Evolutionary conservation across 2,329 filamentous ascomycete genomes (phyloP), one percentile per base, ranked within the genome.

Genomic region (Nectriaceae sp.): DNA sequence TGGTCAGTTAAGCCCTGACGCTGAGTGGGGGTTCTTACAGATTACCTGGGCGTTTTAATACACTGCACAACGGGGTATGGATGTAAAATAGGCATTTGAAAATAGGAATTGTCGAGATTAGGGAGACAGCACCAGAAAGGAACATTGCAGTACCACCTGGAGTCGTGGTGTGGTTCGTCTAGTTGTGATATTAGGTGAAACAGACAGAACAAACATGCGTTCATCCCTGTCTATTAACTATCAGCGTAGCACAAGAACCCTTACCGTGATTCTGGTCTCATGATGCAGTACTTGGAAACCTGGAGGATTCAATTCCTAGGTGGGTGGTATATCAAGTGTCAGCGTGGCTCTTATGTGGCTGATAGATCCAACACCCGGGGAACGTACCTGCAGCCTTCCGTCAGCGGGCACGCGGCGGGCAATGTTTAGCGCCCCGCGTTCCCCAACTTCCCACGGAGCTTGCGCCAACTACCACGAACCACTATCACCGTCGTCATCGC

Each of bases 1-100:
- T 87, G 83, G 83, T 75, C 77, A 8, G 74, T 84, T 46, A 80
- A 59, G 52, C 55, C 54, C 41, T 62, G 29, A 61, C 11, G 20
- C 11, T 35, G 13, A 21, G 10, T 11, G 19, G 13, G 44, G 21
- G 31, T 36, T 40, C 5, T 24, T 44, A 49, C 56, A 45, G 55
- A 50, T 26, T 44, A 19, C 36, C 21, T 52, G 40, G 50, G 50
- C 50, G 50, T 52, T 52, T 42, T 49, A 46, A 40, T 36, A 49
- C 41, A 40, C 39, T 49, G 38, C 16, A 44, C 38, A 31, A 43
- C 29, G 43, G 38, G 33, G 31, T 21, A 42, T 44, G 47, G 40
- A 44, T 50, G 50, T 49, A 49, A 44, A 50, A 53, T 50, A 50
- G 21, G 39, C 16, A 36, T 6, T 18, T 10, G 8, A 36, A n/a